Percentiles rank a stretch among this genome's conserved stretches.
Evolutionary conservation across 1,284 basidiomycete genomes (phyloP).

Genomic region (Ceratobasidium sp.): DNA sequence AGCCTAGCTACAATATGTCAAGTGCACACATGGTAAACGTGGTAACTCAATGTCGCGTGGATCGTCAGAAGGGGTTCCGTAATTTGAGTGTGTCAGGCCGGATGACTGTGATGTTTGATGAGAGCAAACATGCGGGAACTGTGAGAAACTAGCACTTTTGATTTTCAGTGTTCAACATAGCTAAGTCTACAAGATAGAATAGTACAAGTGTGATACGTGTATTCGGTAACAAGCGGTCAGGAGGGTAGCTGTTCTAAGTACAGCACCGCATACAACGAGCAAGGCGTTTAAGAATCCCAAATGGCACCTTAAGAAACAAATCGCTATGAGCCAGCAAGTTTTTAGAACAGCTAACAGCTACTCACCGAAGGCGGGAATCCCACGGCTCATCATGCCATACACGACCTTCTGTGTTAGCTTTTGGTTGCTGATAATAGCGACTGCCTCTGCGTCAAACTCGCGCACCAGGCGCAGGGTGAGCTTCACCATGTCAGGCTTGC

Average conservation of each 20-base stretch:
- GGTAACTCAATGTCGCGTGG: no score
- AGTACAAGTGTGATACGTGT: background rate
- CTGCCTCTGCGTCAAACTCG: conserved; percentile 70
- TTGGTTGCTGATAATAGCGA: conserved; percentile 68
- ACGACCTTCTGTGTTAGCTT: conserved; percentile 66
- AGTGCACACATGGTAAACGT: no score
- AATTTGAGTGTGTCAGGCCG: background rate
- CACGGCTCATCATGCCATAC: conserved; percentile 57
- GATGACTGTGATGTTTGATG: no score
- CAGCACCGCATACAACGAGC: background rate
- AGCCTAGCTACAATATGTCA: no score
- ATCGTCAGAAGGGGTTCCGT: conserved; percentile 1
- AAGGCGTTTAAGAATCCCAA: conserved; percentile 42
- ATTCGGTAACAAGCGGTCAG: background rate
- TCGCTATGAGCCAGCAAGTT: background rate
- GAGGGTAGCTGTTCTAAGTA: background rate
- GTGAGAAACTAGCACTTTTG: no score
- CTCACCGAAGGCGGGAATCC: conserved; percentile 67
- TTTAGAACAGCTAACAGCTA: background rate
- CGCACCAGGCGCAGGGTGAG: conserved; percentile 57
- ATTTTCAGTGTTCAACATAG: background rate
- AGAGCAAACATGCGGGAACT: no score
- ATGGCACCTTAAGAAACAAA: conserved; percentile 42
- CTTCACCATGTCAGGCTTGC: conserved; percentile 72
- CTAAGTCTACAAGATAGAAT: conserved; percentile 1